Evolutionary conservation across 2,329 filamentous ascomycete species (phyloP), one percentile per base, ranked within the genome.

Genomic region (Teratosphaeria destructans): DNA sequence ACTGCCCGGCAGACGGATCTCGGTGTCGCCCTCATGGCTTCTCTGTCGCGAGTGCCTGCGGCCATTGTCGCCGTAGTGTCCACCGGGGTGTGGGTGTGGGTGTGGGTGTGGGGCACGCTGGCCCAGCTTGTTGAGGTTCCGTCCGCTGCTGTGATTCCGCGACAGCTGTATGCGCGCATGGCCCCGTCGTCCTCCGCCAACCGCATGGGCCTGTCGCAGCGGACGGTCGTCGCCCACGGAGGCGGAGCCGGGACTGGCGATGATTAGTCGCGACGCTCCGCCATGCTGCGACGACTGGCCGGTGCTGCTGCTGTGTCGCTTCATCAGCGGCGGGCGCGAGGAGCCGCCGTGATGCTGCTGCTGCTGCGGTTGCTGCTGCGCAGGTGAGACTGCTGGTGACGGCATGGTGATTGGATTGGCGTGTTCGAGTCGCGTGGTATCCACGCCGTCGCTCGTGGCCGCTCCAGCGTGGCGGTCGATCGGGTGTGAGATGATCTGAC

Each of bases 1-100:
- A 55, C 68, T 70, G 19, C 70, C 70, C 1, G 70, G 70, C 53
- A 72, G 55, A 1, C 70, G 64, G 47, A 72, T 72, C 61, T 71
- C 70, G 23, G 70, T 71, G 58, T 72, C 70, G 47, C 64, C 66
- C 55, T 71, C 70, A 57, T 72, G 60, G 29, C 58, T 63, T 52
- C 56, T 58, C 59, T 67, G 64, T 34, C 68, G 65, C 55, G 62
- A 55, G 55, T 70, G 68, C 57, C 59, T 64, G 19, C 65, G 65
- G 32, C 61, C 60, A 27, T 67, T 64, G 11, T 67, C 66, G 8
- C 56, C 56, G 26, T 62, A 35, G 43, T 59, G 56, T 34, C 27
- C 62, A 34, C 58, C 39, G 55, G 64, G 56, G 19, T 23, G 56
- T 12, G 52, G 39, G 59, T 49, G 29, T 56, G 63, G 56, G n/a